A percentile compares a stretch with the other conserved stretches of the same genome.
These are phyloP conservation scores for Exobasidium rhododendri DNA, from an alignment of 1,284 basidiomycete species.

Conservation along the genomic window DNA sequence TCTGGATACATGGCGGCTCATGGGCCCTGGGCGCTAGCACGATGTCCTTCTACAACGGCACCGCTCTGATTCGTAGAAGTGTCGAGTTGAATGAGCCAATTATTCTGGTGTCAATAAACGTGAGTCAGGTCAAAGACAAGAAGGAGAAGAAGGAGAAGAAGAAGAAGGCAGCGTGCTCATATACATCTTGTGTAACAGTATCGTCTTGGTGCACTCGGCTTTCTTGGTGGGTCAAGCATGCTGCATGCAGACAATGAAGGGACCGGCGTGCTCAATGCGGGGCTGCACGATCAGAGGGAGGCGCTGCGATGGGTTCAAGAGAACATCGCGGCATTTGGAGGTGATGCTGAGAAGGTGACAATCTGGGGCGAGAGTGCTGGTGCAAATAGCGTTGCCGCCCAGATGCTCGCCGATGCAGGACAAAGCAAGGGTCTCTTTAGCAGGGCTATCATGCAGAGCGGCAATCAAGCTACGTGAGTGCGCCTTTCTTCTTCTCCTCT, in stretches of 20 bases:
- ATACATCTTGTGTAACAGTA: too few relatives aligned
- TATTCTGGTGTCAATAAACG: conserved; percentile 31
- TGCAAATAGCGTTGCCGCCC: conserved; percentile 24
- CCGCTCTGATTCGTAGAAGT: conserved; percentile 25
- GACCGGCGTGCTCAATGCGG: conserved; percentile 28
- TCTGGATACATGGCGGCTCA: conserved; percentile 31
- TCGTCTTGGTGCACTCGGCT: conserved; percentile 32
- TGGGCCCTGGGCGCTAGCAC: background rate
- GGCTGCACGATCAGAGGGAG: conserved; percentile 32
- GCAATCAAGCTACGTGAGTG: conserved; percentile 22
- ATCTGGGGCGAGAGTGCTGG: conserved; percentile 34
- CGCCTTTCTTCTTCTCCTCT: background rate
- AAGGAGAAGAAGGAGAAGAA: too few relatives aligned
- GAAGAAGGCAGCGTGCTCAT: too few relatives aligned
- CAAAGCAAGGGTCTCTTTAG: conserved; percentile 25
- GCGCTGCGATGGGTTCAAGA: conserved; percentile 30
- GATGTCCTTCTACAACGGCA: conserved; percentile 14
- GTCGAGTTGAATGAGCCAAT: conserved; percentile 30
- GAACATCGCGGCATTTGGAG: conserved; percentile 36
- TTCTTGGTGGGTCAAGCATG: conserved; percentile 22
- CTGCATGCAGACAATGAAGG: conserved; percentile 16
- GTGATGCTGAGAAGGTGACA: conserved; percentile 28
- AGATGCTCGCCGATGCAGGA: conserved; percentile 30
- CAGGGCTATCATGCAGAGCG: conserved; percentile 34
- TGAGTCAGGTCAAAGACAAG: too few relatives aligned